phyloP scores from a whole-genome alignment of 2,329 filamentous ascomycete species.

The Fusarium nygamai region DNA sequence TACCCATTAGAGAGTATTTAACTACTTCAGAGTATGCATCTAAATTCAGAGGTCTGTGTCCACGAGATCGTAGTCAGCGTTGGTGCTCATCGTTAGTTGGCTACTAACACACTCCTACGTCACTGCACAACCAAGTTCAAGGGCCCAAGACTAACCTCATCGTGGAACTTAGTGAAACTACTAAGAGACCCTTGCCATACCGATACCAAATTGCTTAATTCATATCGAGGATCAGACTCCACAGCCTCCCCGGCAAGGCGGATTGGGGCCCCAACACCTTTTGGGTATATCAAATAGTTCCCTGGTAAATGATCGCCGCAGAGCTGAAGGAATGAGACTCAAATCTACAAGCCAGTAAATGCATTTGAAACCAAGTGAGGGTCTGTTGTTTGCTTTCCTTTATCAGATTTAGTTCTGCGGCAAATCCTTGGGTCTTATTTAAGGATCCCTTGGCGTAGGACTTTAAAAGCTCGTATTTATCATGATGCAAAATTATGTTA shows the following conservation, averaged over 20 bases:
- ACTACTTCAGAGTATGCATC: fast-evolving
- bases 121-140: not conserved
- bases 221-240: not conserved
- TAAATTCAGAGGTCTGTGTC: not conserved
- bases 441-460: not conserved
- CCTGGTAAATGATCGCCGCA: not conserved
- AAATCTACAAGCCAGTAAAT: not conserved
- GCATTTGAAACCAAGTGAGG: not conserved
- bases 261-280: not conserved
- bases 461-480: not conserved
- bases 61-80: fast-evolving
- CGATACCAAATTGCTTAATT: not conserved
- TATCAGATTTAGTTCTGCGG: not conserved
- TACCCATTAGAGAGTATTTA: fast-evolving
- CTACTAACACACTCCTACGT: not conserved
- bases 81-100: not conserved
- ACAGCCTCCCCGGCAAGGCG: no score
- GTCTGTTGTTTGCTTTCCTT: not conserved
- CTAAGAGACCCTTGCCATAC: not conserved
- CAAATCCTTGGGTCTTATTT: not conserved
- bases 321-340: not conserved
- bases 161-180: not conserved
- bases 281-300: not conserved
- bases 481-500: fast-evolving
- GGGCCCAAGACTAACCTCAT: not conserved